Conservation (phyloP, 2,329 filamentous ascomycete genomes). For the Albifimbria verrucaria region DNA sequence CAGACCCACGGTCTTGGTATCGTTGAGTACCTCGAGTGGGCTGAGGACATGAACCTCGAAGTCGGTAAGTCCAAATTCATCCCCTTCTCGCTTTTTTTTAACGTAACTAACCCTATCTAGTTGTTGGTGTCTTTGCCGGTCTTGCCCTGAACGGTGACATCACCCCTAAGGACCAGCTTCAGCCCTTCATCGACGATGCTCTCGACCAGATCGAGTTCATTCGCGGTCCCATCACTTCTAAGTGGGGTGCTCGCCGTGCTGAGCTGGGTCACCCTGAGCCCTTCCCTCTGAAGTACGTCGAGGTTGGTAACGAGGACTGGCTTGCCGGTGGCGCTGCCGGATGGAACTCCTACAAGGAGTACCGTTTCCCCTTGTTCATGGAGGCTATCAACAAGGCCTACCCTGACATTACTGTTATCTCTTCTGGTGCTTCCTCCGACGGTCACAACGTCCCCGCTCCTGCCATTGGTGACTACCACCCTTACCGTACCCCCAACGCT, state of each 20-base stretch:
- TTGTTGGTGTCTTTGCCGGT: constrained; percentile 58
- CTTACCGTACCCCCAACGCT: constrained; percentile 48
- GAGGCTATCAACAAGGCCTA: constrained; percentile 55
- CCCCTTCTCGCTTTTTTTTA: not conserved
- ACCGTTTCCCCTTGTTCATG: constrained; percentile 58
- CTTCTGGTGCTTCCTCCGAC: constrained; percentile 44
- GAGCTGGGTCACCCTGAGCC: constrained; percentile 59
- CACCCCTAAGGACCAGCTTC: constrained; percentile 47
- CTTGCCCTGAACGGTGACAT: constrained; percentile 51
- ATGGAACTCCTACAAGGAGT: constrained; percentile 47
- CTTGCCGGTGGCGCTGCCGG: constrained; percentile 46
- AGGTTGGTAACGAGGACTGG: constrained; percentile 68
- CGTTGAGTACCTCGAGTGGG: constrained; percentile 59
- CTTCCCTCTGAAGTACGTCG: constrained; percentile 58
- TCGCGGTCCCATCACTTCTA: constrained; percentile 47
- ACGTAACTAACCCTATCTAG: constrained; percentile 14
- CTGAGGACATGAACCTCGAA: constrained; percentile 57
- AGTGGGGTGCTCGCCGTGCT: constrained; percentile 56
- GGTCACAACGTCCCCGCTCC: constrained; percentile 36
- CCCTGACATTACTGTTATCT: constrained; percentile 55
- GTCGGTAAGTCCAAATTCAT: constrained; percentile 31
- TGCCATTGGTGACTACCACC: constrained; percentile 47
- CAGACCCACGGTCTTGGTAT: constrained; percentile 62
- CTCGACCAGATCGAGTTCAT: constrained; percentile 64
- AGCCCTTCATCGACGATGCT: constrained; percentile 55